Evolutionary conservation across 2,329 filamentous ascomycete genomes (phyloP).

Genomic region (Clarireedia monteithiana): DNA sequence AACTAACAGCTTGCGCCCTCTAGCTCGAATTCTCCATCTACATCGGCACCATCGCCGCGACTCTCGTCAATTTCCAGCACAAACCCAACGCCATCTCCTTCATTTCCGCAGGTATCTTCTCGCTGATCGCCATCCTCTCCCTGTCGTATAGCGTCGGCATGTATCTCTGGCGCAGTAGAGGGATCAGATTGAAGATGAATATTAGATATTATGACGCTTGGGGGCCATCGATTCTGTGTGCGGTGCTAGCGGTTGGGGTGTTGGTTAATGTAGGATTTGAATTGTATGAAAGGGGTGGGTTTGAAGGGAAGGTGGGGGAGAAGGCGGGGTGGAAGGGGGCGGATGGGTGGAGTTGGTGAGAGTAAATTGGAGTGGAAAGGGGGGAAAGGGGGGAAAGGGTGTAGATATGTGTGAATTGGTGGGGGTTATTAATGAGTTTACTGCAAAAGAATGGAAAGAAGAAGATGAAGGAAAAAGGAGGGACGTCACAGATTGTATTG

Average conservation of each 20-base stretch:
- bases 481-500: too few relatives aligned
- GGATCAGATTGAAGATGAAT: constrained; percentile 76
- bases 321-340: not conserved
- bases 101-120: constrained; percentile 69
- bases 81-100: constrained; percentile 53
- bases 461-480: too few relatives aligned
- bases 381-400: not conserved
- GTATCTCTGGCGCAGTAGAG: constrained; percentile 81
- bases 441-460: too few relatives aligned
- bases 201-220: constrained; percentile 86
- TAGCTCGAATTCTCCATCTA: constrained; percentile 95
- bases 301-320: not conserved
- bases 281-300: constrained; percentile 45
- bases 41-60: constrained; percentile 78
- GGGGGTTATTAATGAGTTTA: too few relatives aligned
- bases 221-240: constrained; percentile 73
- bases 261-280: constrained; percentile 74
- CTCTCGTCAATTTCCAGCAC: constrained; percentile 71
- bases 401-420: not conserved
- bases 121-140: constrained; percentile 66
- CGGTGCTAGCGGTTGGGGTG: constrained; percentile 65
- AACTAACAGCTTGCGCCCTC: not conserved
- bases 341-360: not conserved
- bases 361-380: not conserved
- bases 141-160: constrained; percentile 78